Evolutionary conservation across 305 asterid genomes (phyloP).

Genomic region (Nicotiana rustica): DNA sequence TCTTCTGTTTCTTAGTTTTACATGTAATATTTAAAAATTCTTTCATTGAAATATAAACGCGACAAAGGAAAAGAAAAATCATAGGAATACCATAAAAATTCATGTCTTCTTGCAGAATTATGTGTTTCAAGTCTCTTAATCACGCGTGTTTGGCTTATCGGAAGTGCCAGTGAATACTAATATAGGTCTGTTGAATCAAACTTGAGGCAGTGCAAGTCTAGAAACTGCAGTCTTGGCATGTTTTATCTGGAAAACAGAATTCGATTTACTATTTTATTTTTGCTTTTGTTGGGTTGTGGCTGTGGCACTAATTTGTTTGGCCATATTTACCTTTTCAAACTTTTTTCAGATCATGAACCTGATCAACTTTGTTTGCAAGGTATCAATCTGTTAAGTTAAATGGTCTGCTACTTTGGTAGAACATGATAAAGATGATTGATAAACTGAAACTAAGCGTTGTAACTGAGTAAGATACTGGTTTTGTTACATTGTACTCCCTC

Average conservation of each 20-base stretch:
- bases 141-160: not conserved
- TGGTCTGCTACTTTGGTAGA: not conserved
- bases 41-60: conserved; percentile 50
- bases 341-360: not conserved
- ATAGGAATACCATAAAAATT: conserved; percentile 40
- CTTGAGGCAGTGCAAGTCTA: not conserved
- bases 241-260: not conserved
- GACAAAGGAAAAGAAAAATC: conserved; percentile 43
- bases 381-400: not conserved
- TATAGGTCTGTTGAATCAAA: conserved; percentile 14
- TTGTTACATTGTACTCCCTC: not conserved
- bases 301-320: not conserved
- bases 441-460: conserved; percentile 12
- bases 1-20: conserved; percentile 44
- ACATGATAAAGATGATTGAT: not conserved
- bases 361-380: conserved; percentile 24
- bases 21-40: conserved; percentile 44
- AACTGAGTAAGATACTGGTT: not conserved
- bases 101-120: conserved; percentile 1
- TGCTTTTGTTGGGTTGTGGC: not conserved
- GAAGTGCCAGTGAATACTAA: not conserved
- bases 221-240: not conserved
- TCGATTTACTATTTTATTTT: not conserved
- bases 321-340: not conserved
- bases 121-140: conserved; percentile 3